A percentile compares a stretch with the other conserved stretches of the same genome.
Evolutionary conservation across 2,329 filamentous ascomycete species (phyloP).

Genomic region (Ophiostoma fasciatum): DNA sequence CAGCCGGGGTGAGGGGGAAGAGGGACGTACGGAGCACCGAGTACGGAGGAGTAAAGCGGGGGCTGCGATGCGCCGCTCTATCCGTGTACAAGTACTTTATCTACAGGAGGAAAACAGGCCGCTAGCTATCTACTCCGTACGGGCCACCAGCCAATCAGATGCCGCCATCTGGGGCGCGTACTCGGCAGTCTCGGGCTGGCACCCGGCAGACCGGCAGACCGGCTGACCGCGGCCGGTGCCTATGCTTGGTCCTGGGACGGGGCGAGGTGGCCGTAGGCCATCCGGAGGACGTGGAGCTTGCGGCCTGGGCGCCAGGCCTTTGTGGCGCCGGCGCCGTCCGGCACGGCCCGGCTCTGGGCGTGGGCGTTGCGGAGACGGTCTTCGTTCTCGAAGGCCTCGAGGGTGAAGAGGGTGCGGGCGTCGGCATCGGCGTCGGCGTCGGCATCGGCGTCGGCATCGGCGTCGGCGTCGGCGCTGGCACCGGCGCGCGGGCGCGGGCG

Average conservation of each 20-base stretch:
- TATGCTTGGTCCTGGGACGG: too few species aligned
- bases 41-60: background rate
- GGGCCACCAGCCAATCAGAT: too few species aligned
- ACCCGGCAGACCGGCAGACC: background rate
- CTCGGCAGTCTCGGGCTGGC: too few species aligned
- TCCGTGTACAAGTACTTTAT: too few species aligned
- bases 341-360: slow-evolving; percentile 16
- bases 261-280: slow-evolving; percentile 14
- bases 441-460: slow-evolving; percentile 9
- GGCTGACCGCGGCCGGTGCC: background rate
- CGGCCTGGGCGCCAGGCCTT: slow-evolving; percentile 14
- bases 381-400: slow-evolving; percentile 16
- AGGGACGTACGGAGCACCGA: slow-evolving; percentile 4
- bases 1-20: too few species aligned
- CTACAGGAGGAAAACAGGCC: too few species aligned
- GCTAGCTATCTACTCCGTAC: too few species aligned
- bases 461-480: slow-evolving; percentile 11
- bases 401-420: slow-evolving; percentile 12
- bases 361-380: slow-evolving; percentile 17
- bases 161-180: too few species aligned
- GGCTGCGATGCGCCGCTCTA: too few species aligned
- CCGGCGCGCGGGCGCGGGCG: too few species aligned
- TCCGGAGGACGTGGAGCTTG: slow-evolving; percentile 14
- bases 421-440: slow-evolving; percentile 7
- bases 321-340: slow-evolving; percentile 14